Base-by-base conservation (phyloP, 1,139 yeast species). In the Suhomyces chickasaworum region DNA sequence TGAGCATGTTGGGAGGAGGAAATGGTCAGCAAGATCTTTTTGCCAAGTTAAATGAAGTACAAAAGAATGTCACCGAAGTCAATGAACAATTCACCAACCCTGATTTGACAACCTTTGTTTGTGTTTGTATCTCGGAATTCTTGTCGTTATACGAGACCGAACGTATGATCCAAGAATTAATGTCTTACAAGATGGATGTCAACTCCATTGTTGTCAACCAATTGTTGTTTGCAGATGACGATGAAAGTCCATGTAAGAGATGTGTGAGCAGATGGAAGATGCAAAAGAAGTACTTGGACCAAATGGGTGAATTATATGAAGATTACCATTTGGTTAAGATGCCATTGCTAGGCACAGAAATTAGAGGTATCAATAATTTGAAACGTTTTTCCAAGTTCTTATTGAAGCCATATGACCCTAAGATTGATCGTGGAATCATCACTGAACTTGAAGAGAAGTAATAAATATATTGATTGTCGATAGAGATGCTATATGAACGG, bases 61-160 rank as follows among this genome's bases (percentile, higher is more conserved):
- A 95, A 57, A 83, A 78, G 52, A 84, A 86, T 54, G 96, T 95
- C 25, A 74, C 83, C 43, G 95, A 89, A 63, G 97, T 93, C 50
- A 93, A 89, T 68, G 86, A 86, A 54, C 99, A 93, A 67, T 93
- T 93, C 73, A 90, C 96, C 59, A 84, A 93, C 68, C 97, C 99
- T 2, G 97, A 93, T 52, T 76, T 93, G 62, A 93, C 99, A 18
- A 93, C 99, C 0, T 93, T 93, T 66, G 89, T 93, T 22, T 93
- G 98, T 71, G 99, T 93, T 37, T 93, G 99, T 71, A 93, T 93
- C 54, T 89, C 97, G 39, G 99, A 93, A 70, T 93, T 93, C 68
- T 77, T 93, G 62, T 91, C 98, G 2, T 76, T 93, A 45, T 93
- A 93, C 67, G 99, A 93, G 69, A 91, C 98, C 20, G 99, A 93